Base-by-base conservation (phyloP, 768 basidiomycete genomes). In the Boletus reticuloceps region DNA sequence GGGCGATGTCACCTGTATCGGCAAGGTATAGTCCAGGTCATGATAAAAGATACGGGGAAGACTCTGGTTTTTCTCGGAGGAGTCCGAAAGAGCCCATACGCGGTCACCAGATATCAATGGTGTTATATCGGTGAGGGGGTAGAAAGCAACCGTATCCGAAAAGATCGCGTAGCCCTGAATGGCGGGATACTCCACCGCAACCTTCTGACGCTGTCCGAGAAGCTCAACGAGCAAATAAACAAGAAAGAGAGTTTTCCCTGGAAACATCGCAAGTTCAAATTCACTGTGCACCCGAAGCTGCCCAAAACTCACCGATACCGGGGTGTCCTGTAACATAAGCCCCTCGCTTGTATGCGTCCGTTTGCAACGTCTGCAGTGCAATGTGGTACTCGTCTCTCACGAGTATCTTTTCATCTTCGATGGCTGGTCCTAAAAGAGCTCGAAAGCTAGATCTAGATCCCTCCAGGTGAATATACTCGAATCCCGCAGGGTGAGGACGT, bases 241-340 rank as follows among this genome's bases (percentile, higher is more conserved):
- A 14, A 39, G 38, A 14, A 39, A 39, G 8, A 39, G n/a, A 9
- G 38, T 39, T n/a, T 39, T 39, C n/a, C 38, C 38, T 39, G 22
- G 22, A 25, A 25, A 25, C 22, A 31, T 29, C 29, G 29, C 29
- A 29, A 29, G 29, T 29, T 29, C 29, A 29, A 29, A 29, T 29
- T 29, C 29, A 50, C 45, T 29, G 29, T 29, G 8, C 29, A 29
- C 29, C 29, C 29, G 29, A 9, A 5, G 22, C 22, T 29, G 29
- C 29, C 2, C 9, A 0, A 29, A 10, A 29, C 29, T 0, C 9
- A 29, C 29, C 29, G 29, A 29, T 59, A 10, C 54, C 58, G 34
- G 54, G 50, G 2, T 56, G 58, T n/a, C 58, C 45, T 12, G 31
- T 36, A 29, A 49, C 47, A n/a, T 44, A 58, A 0, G 50, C 54